Percentiles rank a stretch among this genome's conserved stretches.
phyloP scores from a whole-genome alignment of 495 filamentous ascomycete genomes.

The Podospora didyma region DNA sequence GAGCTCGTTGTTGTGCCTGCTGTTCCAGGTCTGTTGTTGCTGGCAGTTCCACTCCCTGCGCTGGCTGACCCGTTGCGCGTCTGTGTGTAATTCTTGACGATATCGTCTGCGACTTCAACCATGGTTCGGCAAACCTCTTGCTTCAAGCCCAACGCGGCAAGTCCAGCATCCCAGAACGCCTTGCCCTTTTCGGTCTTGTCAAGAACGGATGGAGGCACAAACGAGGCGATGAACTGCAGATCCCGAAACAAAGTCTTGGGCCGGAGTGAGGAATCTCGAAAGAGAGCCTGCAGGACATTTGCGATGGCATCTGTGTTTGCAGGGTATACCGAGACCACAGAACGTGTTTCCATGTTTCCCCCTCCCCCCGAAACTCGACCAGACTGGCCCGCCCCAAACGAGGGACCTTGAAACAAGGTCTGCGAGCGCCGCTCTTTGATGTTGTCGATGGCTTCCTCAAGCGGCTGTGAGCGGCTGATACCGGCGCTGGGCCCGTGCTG shows the following conservation, averaged over 20 bases:
- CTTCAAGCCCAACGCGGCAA: constrained; percentile 84
- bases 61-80: constrained; percentile 29
- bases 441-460: constrained; percentile 65
- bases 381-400: constrained; percentile 18
- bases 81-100: constrained; percentile 55
- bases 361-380: constrained; percentile 21
- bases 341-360: constrained; percentile 36
- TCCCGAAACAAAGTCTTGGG: constrained; percentile 93
- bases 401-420: constrained; percentile 37
- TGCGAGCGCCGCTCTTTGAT: constrained; percentile 65
- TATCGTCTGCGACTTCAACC: constrained; percentile 81
- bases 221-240: constrained; percentile 90
- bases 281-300: constrained; percentile 71
- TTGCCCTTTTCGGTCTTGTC: constrained; percentile 85
- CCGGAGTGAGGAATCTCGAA: constrained; percentile 70
- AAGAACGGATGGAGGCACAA: constrained; percentile 74
- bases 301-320: constrained; percentile 72
- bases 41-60: constrained; percentile 2
- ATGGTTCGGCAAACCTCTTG: constrained; percentile 85
- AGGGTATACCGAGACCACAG: constrained; percentile 38
- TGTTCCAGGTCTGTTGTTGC: constrained; percentile 19
- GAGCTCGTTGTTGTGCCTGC: constrained; percentile 18
- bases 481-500: constrained; percentile 12
- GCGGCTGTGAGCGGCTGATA: constrained; percentile 32
- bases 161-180: constrained; percentile 89